Percentiles rank a stretch among this genome's conserved stretches.
Conservation (phyloP, 306 rosid genomes). For the Trifolium dubium region DNA sequence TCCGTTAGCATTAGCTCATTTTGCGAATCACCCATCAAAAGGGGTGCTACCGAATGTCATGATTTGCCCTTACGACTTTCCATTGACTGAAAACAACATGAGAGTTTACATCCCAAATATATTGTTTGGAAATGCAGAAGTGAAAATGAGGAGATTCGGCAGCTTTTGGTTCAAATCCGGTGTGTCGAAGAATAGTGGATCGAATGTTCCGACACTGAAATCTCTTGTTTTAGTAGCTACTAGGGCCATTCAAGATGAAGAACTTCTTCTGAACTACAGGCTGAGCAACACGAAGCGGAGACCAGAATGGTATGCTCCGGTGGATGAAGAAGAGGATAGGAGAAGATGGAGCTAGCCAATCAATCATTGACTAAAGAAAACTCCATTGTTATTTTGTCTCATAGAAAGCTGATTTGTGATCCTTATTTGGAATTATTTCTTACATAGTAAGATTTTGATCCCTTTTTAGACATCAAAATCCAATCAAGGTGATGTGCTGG, state of each 20-base stretch:
- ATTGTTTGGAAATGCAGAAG: constrained; percentile 67
- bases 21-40: constrained; percentile 84
- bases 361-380: background rate
- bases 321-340: constrained; percentile 89
- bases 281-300: constrained; percentile 79
- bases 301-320: constrained; percentile 82
- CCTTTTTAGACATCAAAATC: constrained; percentile 21
- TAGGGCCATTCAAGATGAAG: constrained; percentile 75
- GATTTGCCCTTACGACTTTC: constrained; percentile 94
- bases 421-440: constrained; percentile 16
- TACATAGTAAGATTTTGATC: constrained; percentile 16
- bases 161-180: constrained; percentile 93
- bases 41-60: constrained; percentile 82
- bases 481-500: background rate
- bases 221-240: constrained; percentile 80
- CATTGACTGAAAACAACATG: constrained; percentile 68
- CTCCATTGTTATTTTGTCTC: constrained; percentile 17
- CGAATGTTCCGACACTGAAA: constrained; percentile 62
- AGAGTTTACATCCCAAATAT: constrained; percentile 81
- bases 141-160: constrained; percentile 73
- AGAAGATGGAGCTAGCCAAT: constrained; percentile 85
- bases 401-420: constrained; percentile 22
- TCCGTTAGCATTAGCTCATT: constrained; percentile 92
- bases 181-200: constrained; percentile 48
- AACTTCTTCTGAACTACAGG: constrained; percentile 83